Evolutionary conservation across 805 yeast species (phyloP).

Genomic region (Saccharomyces cerevisiae): DNA sequence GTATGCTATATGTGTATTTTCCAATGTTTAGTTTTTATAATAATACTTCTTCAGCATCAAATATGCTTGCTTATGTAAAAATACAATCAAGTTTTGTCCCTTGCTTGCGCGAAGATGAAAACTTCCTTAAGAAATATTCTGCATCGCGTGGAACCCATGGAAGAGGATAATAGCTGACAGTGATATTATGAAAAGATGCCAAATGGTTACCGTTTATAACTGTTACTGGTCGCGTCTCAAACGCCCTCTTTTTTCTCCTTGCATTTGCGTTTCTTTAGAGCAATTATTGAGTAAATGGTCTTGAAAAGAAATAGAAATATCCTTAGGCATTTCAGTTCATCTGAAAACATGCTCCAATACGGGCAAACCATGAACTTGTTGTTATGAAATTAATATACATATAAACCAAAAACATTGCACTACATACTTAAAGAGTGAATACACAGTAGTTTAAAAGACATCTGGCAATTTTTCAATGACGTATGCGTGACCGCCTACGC

Average conservation of each 20-base stretch:
- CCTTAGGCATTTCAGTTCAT: not conserved
- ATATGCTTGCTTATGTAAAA: not conserved
- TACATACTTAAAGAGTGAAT: not conserved
- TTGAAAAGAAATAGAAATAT: not conserved
- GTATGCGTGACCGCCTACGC: constrained; percentile 89
- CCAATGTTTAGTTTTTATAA: not conserved
- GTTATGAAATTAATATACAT: not conserved
- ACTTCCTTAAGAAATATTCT: not conserved
- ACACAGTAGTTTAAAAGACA: constrained; percentile 44
- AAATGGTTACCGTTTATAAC: not conserved
- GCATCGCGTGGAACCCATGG: not conserved
- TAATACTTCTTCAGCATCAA: not conserved
- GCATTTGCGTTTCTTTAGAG: not conserved
- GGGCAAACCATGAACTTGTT: not conserved
- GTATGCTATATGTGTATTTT: not conserved
- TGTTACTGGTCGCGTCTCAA: not conserved
- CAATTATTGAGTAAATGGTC: not conserved
- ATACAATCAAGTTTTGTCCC: not conserved
- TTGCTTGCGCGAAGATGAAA: not conserved
- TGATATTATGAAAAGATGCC: too few relatives aligned
- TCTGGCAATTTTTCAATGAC: constrained; percentile 93
- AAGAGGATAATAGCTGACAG: not conserved
- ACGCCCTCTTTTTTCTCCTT: not conserved
- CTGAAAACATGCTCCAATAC: not conserved
- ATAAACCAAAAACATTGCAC: not conserved